phyloP scores from a whole-genome alignment of 176 grass and related monocot species.

The Eragrostis curvula region DNA sequence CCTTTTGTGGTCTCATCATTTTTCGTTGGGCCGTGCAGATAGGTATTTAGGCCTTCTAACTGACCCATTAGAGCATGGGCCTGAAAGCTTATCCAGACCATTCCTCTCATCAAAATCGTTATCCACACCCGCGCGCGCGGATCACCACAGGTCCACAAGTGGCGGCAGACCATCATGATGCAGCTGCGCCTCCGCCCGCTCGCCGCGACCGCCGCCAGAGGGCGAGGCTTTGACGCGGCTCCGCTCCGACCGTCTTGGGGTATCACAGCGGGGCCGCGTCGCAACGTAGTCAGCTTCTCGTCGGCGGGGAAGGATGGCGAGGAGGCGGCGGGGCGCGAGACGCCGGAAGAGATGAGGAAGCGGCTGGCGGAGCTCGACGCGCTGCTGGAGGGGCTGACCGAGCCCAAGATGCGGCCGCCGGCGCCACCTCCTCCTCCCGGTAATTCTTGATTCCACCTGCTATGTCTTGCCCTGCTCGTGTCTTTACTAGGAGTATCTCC shows the following conservation, averaged over 20 bases:
- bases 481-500: neutral
- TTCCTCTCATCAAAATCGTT: constrained; percentile 18
- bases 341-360: constrained; percentile 45
- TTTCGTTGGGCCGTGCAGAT: neutral
- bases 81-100: neutral
- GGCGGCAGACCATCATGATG: constrained; percentile 21
- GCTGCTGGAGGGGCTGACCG: constrained; percentile 70
- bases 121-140: constrained; percentile 32
- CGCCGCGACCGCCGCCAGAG: constrained; percentile 39
- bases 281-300: constrained; percentile 18
- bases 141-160: constrained; percentile 26
- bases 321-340: constrained; percentile 15
- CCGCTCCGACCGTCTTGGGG: neutral
- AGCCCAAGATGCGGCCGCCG: constrained; percentile 48
- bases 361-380: constrained; percentile 73
- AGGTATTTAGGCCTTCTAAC: neutral
- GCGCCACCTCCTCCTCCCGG: constrained; percentile 40
- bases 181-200: constrained; percentile 30
- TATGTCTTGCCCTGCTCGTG: neutral
- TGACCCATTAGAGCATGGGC: neutral
- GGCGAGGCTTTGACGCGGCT: constrained; percentile 9
- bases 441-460: constrained; percentile 3
- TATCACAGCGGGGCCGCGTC: neutral
- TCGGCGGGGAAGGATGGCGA: constrained; percentile 28
- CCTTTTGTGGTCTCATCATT: neutral